Base-by-base conservation (phyloP, 306 rosid species). In the Quercus engelmannii region DNA sequence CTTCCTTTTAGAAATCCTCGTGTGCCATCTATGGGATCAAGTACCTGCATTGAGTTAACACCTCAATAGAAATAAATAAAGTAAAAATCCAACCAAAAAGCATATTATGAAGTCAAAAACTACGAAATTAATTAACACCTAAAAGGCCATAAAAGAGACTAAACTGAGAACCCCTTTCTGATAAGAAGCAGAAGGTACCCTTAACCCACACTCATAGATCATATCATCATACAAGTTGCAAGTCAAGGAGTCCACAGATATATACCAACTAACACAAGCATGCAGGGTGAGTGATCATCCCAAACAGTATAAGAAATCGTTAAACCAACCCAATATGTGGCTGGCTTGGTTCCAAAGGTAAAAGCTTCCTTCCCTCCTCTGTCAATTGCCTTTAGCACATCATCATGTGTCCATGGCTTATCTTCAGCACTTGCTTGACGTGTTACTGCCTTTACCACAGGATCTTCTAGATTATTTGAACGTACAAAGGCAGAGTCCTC, bases 21-120 rank as follows among this genome's bases (percentile, higher is more conserved):
- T 30, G 98, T 95, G 55, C 98, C 98, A 74, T 95, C 97, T 57
- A 93, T 91, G 26, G 98, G 99, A 87, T 95, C 98, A 79, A 93
- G 90, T 65, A 95, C 87, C 98, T 95, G 83, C 80, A 90, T 82
- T 79, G 82, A 67, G 74, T 78, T 80, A 73, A 52, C 28, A 77
- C 10, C 38, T 85, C 62, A 41, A 35, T 43, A 49, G 15, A 76
- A 79, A 64, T 76, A 68, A 54, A 67, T 41, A 38, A 80, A 79
- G 56, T 28, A 74, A 28, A 82, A 51, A 23, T 55, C 5, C 18
- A 55, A 84, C 69, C 46, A 30, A 21, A 82, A 76, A 78, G 35
- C 76, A 68, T 78, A 3, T 72, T 57, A 19, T 18, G 78, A 73
- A 76, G 69, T 55, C 62, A 71, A 17, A 31, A 77, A 55, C n/a